Base-by-base conservation (phyloP, 2,329 filamentous ascomycete species). In the Botrytis paeoniae region DNA sequence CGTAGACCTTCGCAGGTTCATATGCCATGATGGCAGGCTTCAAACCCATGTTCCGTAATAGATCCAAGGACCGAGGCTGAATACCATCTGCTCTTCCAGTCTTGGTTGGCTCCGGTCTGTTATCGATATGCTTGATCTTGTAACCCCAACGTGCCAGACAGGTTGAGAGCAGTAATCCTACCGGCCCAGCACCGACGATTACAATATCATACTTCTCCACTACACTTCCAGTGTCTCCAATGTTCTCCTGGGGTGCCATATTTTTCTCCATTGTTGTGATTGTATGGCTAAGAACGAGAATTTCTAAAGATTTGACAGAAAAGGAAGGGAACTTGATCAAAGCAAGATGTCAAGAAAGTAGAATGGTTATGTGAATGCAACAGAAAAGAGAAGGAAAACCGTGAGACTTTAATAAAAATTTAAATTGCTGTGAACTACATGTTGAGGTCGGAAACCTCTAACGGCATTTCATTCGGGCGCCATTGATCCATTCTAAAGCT, bases 111-210 rank as follows among this genome's bases (percentile, higher is more conserved):
- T 95, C 92, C 3, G 93, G 86, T 74, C 94, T 88, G 83, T 97
- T 97, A 84, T 97, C 95, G 80, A 97, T 94, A 83, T 97, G 94
- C 85, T 95, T 97, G 82, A 98, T 93, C 82, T 90, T 94, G 86
- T 97, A 98, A 32, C 95, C 95, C 93, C 94, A 97, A 84, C 94
- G 88, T 74, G 93, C 93, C 75, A 98, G 88, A 81, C 93, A 95
- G 43, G 94, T 94, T 14, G 94, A 96, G 37, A 97, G 87, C 83
- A 97, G 91, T 73, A 97, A 88, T 72, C 95, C 95, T 59, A 95
- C 94, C 6, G 95, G 95, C 25, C 95, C 95, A 72, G 95, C 95
- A 76, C 95, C 95, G 72, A 97, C 87, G 77, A 97, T 94, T 78
- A 97, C 94, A 69, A 88, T 87, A 79, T 92, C 90, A 82, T 89